phyloP scores from a whole-genome alignment of 495 filamentous ascomycete species.

The Staphylotrichum tortipilum region DNA sequence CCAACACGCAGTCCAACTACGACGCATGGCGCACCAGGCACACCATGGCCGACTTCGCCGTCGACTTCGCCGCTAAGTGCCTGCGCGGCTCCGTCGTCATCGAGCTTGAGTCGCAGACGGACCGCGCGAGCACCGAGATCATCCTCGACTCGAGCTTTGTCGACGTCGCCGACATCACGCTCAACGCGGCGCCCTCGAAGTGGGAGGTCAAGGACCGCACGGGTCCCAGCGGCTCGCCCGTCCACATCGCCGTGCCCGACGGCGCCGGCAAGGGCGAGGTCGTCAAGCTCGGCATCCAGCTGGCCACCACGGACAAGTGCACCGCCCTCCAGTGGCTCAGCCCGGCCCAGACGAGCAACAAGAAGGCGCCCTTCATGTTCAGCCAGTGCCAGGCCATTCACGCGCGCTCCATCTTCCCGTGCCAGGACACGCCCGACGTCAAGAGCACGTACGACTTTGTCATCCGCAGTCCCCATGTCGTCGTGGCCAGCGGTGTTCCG shows the following conservation, averaged over 20 bases:
- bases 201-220: slow-evolving; percentile 62
- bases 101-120: slow-evolving; percentile 60
- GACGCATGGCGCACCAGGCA: slow-evolving; percentile 73
- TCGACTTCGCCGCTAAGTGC: slow-evolving; percentile 69
- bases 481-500: slow-evolving; percentile 78
- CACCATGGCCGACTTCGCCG: slow-evolving; percentile 64
- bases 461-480: slow-evolving; percentile 76
- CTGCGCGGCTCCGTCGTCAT: slow-evolving; percentile 69
- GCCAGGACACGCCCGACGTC: slow-evolving; percentile 92
- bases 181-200: slow-evolving; percentile 45
- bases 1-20: slow-evolving; percentile 89
- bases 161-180: slow-evolving; percentile 55
- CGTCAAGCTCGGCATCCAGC: slow-evolving; percentile 51
- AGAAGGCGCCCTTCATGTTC: slow-evolving; percentile 93
- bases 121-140: slow-evolving; percentile 62
- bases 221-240: slow-evolving; percentile 71
- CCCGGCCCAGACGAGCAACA: slow-evolving; percentile 82
- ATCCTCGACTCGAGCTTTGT: slow-evolving; percentile 81
- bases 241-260: slow-evolving; percentile 61
- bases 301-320: slow-evolving; percentile 72
- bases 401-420: slow-evolving; percentile 84
- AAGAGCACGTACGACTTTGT: slow-evolving; percentile 86
- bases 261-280: slow-evolving; percentile 52
- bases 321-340: slow-evolving; percentile 92
- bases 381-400: slow-evolving; percentile 97